phyloP scores from a whole-genome alignment of 2,329 filamentous ascomycete species.

The Sporothrix pseudoabietina region DNA sequence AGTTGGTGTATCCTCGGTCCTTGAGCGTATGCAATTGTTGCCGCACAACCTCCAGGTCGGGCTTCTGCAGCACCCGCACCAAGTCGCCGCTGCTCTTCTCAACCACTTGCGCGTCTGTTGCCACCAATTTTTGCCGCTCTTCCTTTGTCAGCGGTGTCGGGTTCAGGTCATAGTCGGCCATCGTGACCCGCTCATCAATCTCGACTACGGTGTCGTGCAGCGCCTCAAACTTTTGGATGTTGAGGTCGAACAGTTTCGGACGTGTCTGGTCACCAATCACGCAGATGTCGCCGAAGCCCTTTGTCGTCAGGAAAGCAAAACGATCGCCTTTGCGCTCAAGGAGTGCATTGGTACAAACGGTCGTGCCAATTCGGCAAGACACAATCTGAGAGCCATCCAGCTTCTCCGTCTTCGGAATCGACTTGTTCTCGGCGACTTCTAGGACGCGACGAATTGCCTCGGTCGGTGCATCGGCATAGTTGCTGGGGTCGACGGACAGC shows the following conservation, averaged over 20 bases:
- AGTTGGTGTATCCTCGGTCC: slow-evolving; percentile 43
- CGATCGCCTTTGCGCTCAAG: slow-evolving; percentile 87
- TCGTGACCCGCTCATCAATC: slow-evolving; percentile 82
- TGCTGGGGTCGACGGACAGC: slow-evolving; percentile 66
- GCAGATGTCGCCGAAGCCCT: slow-evolving; percentile 84
- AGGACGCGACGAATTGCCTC: slow-evolving; percentile 63
- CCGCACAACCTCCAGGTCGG: slow-evolving; percentile 57
- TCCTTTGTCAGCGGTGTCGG: not conserved
- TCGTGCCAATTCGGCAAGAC: slow-evolving; percentile 78
- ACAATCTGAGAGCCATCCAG: not conserved
- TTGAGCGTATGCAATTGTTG: slow-evolving; percentile 48
- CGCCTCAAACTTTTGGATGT: slow-evolving; percentile 81
- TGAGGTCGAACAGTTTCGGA: slow-evolving; percentile 86
- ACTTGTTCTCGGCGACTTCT: slow-evolving; percentile 45
- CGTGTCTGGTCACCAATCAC: slow-evolving; percentile 88
- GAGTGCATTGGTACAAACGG: slow-evolving; percentile 88
- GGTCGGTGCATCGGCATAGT: slow-evolving; percentile 69
- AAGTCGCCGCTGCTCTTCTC: slow-evolving; percentile 57
- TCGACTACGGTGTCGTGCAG: slow-evolving; percentile 83
- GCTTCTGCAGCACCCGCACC: slow-evolving; percentile 51
- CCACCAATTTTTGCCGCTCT: not conserved
- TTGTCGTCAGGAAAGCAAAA: slow-evolving; percentile 70
- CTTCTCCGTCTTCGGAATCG: slow-evolving; percentile 49
- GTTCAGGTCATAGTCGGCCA: slow-evolving; percentile 59
- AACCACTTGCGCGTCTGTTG: slow-evolving; percentile 40